Evolutionary conservation across 164 flowering plant genomes (phyloP), one percentile per base, ranked within the genome.

Genomic region (Chimonanthus praecox): DNA sequence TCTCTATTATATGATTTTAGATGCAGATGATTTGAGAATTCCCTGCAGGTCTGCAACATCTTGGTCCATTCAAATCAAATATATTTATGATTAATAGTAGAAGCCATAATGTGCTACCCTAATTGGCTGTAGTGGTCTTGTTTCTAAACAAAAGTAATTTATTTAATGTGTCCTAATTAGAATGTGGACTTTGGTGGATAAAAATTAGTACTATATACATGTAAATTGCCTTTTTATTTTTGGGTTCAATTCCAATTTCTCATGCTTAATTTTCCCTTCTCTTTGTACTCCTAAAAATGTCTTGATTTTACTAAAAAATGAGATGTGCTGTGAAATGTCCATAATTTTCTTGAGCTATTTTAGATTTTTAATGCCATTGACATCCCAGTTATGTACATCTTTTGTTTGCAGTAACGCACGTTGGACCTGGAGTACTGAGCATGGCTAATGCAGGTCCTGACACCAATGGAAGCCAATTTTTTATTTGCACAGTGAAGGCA

Each of bases 401-500:
- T n/a, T 71, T 63, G 15, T 79, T 78, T 81, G 81, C 94, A 88
- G 94, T 91, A 82, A 86, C 61, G 50, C 97, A 91, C 73, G 75
- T 77, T 61, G 94, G 94, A 67, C 90, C 94, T 78, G 97, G 97
- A 73, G 87, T 88, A 4, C 70, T 91, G 78, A 91, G 97, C 87
- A 91, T 89, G 97, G 97, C 97, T 11, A 91, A 91, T 82, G 90
- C 92, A 3, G 97, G 94, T 69, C 94, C 97, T 46, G 67, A 85
- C 76, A 91, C 94, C 70, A 91, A 89, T 73, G 91, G 97, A 18
- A 91, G 97, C 78, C 97, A 91, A 68, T 91, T 91, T 72, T 91
- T 91, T 87, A 89, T 91, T 73, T 88, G 94, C 85, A 91, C 96
- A 0, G 87, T 88, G 2, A 85, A 85, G 90, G 96, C 87, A 63